Percentiles rank a stretch among this genome's conserved stretches.
Evolutionary conservation across 1,139 yeast genomes (phyloP).

Genomic region (Pichia sp.): DNA sequence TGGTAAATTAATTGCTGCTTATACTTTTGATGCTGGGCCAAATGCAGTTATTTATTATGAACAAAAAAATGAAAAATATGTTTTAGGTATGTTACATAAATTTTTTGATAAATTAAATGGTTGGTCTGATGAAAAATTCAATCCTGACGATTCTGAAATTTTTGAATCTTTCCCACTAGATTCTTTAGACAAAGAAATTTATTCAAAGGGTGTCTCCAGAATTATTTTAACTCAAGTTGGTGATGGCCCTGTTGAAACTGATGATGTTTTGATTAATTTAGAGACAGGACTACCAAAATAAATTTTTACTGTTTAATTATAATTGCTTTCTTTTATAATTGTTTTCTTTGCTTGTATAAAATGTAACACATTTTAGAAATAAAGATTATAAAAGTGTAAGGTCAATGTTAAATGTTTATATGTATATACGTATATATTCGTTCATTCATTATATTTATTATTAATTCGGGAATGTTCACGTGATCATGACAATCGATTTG

Average conservation of each 20-base stretch:
- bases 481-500: no score
- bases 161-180: conserved; percentile 33
- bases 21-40: conserved; percentile 99
- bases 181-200: conserved; percentile 41
- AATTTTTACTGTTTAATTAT: background rate
- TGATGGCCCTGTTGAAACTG: conserved; percentile 66
- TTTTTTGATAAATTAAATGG: conserved; percentile 58
- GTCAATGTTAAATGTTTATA: no score
- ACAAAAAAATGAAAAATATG: conserved; percentile 59
- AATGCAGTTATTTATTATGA: conserved; percentile 92
- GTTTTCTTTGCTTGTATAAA: background rate
- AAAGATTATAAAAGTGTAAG: no score
- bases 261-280: conserved; percentile 47
- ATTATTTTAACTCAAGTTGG: conserved; percentile 84
- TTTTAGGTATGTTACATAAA: conserved; percentile 54
- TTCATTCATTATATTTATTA: no score
- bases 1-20: conserved; percentile 75
- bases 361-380: no score
- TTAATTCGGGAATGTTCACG: no score
- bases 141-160: conserved; percentile 20
- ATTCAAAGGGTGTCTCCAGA: conserved; percentile 67
- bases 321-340: background rate
- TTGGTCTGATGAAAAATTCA: conserved; percentile 44
- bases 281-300: conserved; percentile 40
- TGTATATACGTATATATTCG: no score